Evolutionary conservation across 2,329 filamentous ascomycete genomes (phyloP), one percentile per base, ranked within the genome.

Genomic region (Leptographium radiaticola): DNA sequence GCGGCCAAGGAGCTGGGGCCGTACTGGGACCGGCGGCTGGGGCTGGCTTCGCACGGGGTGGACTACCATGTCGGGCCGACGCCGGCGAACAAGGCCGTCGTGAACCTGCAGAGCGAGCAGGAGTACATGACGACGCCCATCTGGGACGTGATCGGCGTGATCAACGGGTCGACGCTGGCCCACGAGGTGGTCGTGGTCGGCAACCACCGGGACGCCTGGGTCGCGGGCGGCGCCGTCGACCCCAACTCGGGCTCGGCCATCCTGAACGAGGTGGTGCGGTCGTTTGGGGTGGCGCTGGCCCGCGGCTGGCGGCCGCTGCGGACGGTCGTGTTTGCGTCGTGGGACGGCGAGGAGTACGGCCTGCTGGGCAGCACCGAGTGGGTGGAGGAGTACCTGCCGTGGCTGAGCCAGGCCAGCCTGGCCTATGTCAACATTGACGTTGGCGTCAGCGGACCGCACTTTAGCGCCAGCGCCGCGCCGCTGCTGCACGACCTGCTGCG

Each of bases 111-210:
- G 63, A 95, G 91, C 62, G 74, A 89, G 62, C 88, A 94, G 69
- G 80, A 89, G 47, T 93, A 95, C 63, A 80, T 81, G 15, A 91
- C 79, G 1, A 93, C 86, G 0, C 86, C 87, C 5, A 72, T 91
- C 52, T 95, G 89, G 89, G 86, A 98, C 64, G 87, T 93, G 2
- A 91, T 97, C 59, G 91, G 91, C 46, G 75, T 93, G 47, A 87
- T 98, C 66, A 95, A 95, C 62, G 93, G 91, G 11, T 86, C 85
- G 0, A 81, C 93, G 39, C 52, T 59, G 50, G 74, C 82, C 0
- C 83, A 95, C 61, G 89, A 96, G 63, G 89, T 95, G 1, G 75
- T 98, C 47, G 77, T 98, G 4, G 71, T 97, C 36, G 86, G 86
- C n/a, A 89, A 89, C 61, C 86, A 90, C 65, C 78, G 85, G 18